Percentiles rank a stretch among this genome's conserved stretches.
Conservation (phyloP, 139 green algal species). For the Astrephomene gubernaculifera region DNA sequence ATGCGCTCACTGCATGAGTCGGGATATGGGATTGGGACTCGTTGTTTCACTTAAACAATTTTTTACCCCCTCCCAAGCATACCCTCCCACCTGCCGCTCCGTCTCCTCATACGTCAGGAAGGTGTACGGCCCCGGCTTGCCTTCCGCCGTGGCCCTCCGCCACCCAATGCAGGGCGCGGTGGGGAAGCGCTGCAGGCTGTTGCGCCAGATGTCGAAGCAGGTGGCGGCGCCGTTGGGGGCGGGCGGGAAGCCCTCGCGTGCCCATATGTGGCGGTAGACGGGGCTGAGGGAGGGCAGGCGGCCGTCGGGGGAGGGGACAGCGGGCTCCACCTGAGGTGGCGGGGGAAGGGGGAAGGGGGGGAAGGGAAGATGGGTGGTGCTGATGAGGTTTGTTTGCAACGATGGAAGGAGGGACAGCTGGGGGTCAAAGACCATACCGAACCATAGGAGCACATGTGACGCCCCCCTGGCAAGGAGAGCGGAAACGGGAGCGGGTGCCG, state of each 20-base stretch:
- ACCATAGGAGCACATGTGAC: no score
- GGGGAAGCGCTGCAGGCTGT: background rate
- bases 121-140: constrained; percentile 46
- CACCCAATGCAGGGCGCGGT: constrained; percentile 38
- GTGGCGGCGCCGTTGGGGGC: constrained; percentile 24
- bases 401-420: no score
- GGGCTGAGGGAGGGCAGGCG: background rate
- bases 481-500: no score
- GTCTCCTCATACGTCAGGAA: constrained; percentile 43
- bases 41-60: background rate
- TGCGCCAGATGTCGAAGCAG: constrained; percentile 51
- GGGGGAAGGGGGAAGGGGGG: background rate
- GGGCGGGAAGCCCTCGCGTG: background rate
- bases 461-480: no score
- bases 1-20: no score
- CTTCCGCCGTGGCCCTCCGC: constrained; percentile 10
- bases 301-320: background rate
- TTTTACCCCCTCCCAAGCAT: background rate
- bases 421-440: no score
- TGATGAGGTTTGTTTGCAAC: no score
- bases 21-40: no score
- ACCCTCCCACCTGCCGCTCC: constrained; percentile 6
- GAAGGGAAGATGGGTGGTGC: no score
- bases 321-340: background rate
- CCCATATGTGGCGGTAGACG: constrained; percentile 24